phyloP scores from a whole-genome alignment of 352 stramenopile species.

The Globisporangium carolinianum region DNA sequence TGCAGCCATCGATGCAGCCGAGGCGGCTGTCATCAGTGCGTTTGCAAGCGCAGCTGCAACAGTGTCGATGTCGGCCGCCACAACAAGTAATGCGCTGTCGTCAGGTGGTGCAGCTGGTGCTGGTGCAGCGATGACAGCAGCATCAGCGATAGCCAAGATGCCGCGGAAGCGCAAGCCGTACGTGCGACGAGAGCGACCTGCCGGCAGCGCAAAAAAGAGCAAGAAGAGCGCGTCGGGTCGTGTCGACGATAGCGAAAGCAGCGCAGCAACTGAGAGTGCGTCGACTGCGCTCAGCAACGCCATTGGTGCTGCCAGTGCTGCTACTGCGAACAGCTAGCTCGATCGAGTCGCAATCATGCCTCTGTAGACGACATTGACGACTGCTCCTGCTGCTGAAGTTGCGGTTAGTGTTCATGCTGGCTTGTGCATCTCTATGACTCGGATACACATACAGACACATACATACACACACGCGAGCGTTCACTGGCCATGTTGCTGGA shows the following conservation, averaged over 20 bases:
- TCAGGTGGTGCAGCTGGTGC: not conserved
- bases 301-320: no score
- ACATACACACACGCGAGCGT: not conserved
- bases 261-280: no score
- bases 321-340: no score
- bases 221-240: constrained; percentile 24
- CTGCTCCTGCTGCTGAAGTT: no score
- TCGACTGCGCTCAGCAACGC: no score
- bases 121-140: not conserved
- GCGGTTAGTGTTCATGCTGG: no score
- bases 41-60: constrained; percentile 29
- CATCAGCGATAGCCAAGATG: constrained; percentile 17
- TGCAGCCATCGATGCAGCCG: constrained; percentile 10
- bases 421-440: not conserved
- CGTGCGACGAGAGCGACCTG: constrained; percentile 49
- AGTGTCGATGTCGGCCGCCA: constrained; percentile 3
- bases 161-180: constrained; percentile 67
- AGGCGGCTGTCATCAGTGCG: constrained; percentile 18
- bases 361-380: no score
- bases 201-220: constrained; percentile 35
- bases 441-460: not conserved
- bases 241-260: not conserved
- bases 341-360: no score
- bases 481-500: not conserved
- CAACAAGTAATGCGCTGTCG: not conserved